Percentiles rank a stretch among this genome's conserved stretches.
phyloP scores from a whole-genome alignment of 129 eudicot genomes.

The Flaveria ramosissima region DNA sequence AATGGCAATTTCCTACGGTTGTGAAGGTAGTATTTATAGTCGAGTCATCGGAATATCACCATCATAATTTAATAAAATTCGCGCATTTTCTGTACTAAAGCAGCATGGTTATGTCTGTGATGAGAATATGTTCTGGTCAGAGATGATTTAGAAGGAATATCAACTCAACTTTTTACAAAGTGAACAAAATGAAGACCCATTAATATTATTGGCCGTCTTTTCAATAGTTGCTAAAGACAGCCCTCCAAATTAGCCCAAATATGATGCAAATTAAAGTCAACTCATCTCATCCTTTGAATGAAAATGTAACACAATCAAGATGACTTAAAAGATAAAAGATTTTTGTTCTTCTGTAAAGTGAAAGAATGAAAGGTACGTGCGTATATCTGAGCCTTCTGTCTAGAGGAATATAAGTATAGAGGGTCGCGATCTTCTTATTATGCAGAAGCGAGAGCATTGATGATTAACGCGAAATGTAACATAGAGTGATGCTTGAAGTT shows the following conservation, averaged over 20 bases:
- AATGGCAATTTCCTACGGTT: slow-evolving; percentile 9
- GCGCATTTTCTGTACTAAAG: slow-evolving; percentile 14
- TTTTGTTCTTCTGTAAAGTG: not conserved
- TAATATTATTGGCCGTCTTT: slow-evolving; percentile 19
- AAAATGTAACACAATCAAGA: not conserved
- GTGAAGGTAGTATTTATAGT: slow-evolving; percentile 32
- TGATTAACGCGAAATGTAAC: not conserved
- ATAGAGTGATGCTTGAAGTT: too few species aligned
- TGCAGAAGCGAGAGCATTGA: not conserved
- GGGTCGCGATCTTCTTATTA: not conserved
- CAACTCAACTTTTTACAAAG: slow-evolving; percentile 33
- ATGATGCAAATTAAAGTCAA: not conserved
- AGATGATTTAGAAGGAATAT: slow-evolving; percentile 18
- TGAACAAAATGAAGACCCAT: slow-evolving; percentile 14
- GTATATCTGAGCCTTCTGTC: not conserved
- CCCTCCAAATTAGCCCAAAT: not conserved
- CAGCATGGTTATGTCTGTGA: slow-evolving; percentile 9
- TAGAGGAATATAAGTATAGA: slow-evolving; percentile 5
- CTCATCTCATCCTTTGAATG: not conserved
- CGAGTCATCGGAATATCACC: not conserved
- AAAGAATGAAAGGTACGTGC: too few species aligned
- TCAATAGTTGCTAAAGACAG: slow-evolving; percentile 20
- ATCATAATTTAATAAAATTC: slow-evolving; percentile 19
- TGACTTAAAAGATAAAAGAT: not conserved
- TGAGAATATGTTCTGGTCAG: slow-evolving; percentile 32